A percentile compares a stretch with the other conserved stretches of the same genome.
These are phyloP conservation scores for Begonia peltatifolia DNA, from an alignment of 306 rosid genomes.

Conservation along the genomic window DNA sequence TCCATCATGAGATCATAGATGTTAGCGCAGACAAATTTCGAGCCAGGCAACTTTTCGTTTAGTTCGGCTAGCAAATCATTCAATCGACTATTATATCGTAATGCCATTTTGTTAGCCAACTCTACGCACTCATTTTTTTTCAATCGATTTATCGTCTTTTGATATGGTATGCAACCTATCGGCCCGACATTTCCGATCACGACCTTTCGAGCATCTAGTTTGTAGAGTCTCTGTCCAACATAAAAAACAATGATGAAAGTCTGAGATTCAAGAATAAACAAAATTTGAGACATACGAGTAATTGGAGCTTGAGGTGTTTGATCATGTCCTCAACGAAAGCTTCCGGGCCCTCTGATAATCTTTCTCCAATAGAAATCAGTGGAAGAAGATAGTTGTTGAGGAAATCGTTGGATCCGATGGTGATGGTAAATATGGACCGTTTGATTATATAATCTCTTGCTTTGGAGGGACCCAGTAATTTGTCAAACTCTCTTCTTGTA, in stretches of 20 bases:
- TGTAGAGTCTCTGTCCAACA: conserved; percentile 37
- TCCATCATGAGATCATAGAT: conserved; percentile 66
- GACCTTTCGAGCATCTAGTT: conserved; percentile 76
- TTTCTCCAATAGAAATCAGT: conserved; percentile 64
- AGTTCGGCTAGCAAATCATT: conserved; percentile 60
- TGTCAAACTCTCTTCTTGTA: conserved; percentile 60
- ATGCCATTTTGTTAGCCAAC: conserved; percentile 69
- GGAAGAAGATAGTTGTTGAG: conserved; percentile 88
- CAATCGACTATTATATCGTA: conserved; percentile 55
- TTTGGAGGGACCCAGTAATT: conserved; percentile 44
- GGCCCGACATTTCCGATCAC: conserved; percentile 86
- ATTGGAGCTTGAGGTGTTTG: conserved; percentile 47
- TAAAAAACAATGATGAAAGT: too few species aligned
- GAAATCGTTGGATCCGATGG: conserved; percentile 79
- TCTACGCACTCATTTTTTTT: conserved; percentile 64
- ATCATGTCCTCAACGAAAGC: conserved; percentile 66
- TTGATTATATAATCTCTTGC: conserved; percentile 47
- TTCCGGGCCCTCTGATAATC: conserved; percentile 72
- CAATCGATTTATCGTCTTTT: conserved; percentile 67
- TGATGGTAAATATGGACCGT: conserved; percentile 58
- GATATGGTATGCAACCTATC: conserved; percentile 89
- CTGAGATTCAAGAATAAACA: too few species aligned
- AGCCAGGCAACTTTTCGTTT: conserved; percentile 55
- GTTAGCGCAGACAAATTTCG: conserved; percentile 64
- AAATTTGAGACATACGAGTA: conserved; percentile 30